Conservation (phyloP, 306 rosid species). For the Ochetophila trinervis region DNA sequence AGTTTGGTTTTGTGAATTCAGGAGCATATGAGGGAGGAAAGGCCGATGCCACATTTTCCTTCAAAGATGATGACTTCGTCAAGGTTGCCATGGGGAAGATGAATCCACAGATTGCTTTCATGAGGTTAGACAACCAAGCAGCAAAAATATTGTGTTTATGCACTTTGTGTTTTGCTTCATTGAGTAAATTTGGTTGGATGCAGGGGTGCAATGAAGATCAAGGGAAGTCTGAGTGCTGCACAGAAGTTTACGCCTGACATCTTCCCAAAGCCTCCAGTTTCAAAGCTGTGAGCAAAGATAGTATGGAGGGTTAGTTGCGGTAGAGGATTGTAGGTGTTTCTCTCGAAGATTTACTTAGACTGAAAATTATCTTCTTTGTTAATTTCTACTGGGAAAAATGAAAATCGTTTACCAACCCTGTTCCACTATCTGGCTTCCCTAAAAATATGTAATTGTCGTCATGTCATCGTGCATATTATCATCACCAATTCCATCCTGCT, state of each 20-base stretch:
- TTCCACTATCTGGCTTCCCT: background rate
- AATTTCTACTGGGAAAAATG: constrained; percentile 12
- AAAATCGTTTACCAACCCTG: constrained; percentile 8
- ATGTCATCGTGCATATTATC: background rate
- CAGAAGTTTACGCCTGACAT: constrained; percentile 86
- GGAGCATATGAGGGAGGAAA: constrained; percentile 85
- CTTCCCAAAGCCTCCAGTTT: constrained; percentile 75
- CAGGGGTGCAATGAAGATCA: constrained; percentile 84
- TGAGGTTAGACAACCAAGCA: constrained; percentile 45
- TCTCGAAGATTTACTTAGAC: background rate
- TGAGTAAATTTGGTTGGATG: constrained; percentile 14
- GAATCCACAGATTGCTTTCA: constrained; percentile 92
- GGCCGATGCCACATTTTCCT: constrained; percentile 84
- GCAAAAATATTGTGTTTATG: constrained; percentile 3
- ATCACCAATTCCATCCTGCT: no score
- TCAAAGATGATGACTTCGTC: constrained; percentile 84
- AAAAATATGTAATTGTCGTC: background rate
- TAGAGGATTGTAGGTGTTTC: constrained; percentile 7
- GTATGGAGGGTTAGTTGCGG: constrained; percentile 9
- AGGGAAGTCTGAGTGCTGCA: constrained; percentile 89
- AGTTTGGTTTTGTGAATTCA: constrained; percentile 14
- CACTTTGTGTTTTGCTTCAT: background rate
- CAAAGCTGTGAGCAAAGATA: constrained; percentile 64
- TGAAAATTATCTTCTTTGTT: background rate
- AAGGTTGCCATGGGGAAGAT: constrained; percentile 84